A percentile compares a stretch with the other conserved stretches of the same genome.
phyloP scores from a whole-genome alignment of 495 filamentous ascomycete species.

The Neurospora discreta region DNA sequence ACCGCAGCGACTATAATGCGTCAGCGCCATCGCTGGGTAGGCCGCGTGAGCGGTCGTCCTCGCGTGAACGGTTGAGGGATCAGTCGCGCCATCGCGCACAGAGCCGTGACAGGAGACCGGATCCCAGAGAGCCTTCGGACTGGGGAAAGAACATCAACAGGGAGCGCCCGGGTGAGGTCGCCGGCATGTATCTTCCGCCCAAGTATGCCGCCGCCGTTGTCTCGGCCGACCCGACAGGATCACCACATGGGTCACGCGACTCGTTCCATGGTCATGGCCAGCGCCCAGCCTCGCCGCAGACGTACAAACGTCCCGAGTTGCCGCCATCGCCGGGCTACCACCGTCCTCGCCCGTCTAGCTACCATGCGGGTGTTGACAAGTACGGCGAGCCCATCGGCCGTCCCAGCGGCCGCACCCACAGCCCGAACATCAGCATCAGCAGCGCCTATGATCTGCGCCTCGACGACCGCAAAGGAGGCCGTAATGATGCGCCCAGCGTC shows the following conservation, averaged over 20 bases:
- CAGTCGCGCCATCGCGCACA: background rate
- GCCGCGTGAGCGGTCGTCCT: constrained; percentile 3
- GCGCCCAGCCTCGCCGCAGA: no score
- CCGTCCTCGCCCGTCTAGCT: background rate
- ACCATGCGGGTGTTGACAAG: background rate
- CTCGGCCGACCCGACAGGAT: constrained; percentile 8
- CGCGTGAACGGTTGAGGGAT: constrained; percentile 3
- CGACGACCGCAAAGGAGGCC: constrained; percentile 9
- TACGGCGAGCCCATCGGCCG: constrained; percentile 8
- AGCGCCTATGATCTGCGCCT: background rate
- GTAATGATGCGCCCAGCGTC: constrained; percentile 17
- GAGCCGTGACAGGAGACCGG: constrained; percentile 2
- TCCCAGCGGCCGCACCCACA: constrained; percentile 18
- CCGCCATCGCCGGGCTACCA: constrained; percentile 18
- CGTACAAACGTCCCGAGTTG: constrained; percentile 17
- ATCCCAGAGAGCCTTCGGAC: background rate
- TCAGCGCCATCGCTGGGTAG: constrained; percentile 8
- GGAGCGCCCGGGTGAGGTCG: constrained; percentile 3
- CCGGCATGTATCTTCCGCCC: constrained; percentile 9
- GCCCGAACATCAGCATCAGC: constrained; percentile 10
- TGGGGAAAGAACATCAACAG: constrained; percentile 8
- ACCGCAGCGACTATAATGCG: constrained; percentile 5
- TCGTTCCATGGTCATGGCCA: constrained; percentile 19
- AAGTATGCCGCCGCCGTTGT: constrained; percentile 17
- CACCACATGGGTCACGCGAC: constrained; percentile 20